Evolutionary conservation across 441 rosid genomes (phyloP), one percentile per base, ranked within the genome.

Genomic region (Erodium moschatum): DNA sequence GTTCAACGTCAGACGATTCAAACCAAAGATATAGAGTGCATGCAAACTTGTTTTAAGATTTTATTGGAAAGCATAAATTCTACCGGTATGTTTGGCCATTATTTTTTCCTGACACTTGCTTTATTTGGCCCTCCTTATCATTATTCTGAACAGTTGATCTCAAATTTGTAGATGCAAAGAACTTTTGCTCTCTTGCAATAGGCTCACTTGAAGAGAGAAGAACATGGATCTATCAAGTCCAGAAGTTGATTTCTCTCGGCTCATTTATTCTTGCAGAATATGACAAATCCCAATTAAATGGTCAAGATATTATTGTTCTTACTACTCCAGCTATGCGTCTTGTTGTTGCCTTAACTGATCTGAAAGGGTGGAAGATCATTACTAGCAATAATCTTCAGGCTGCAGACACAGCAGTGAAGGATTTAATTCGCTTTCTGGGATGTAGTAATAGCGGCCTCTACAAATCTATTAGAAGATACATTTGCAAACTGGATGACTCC

Each of bases 61-160:
- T 73, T 89, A 24, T 65, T 91, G 84, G 90, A 86, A 70, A 89
- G 96, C 84, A 79, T 89, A 60, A 85, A 69, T 81, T 92, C 87
- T 71, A 80, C 81, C 35, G 98, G 97, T 95, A 83, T 62, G 38
- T 33, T 33, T 58, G 63, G 4, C 56, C 63, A 9, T 58, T 19
- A 58, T 58, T 58, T 19, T 1, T 20, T 18, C 1, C 11, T 15
- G 19, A 1, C 9, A 58, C 63, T 58, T 20, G 13, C 29, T 19
- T 67, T 18, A 40, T 19, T 67, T 46, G 61, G 24, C 18, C 29
- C 6, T 13, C 7, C 44, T 33, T 33, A 33, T 33, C 21, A 70
- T 52, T 62, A 58, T 21, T 29, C 52, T 71, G 35, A 66, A 69
- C 65, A 44, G 61, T 68, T 68, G 18, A 68, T 29, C 7, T 35